Evolutionary conservation across 805 yeast genomes (phyloP).

Genomic region (Nakazawaea peltata): DNA sequence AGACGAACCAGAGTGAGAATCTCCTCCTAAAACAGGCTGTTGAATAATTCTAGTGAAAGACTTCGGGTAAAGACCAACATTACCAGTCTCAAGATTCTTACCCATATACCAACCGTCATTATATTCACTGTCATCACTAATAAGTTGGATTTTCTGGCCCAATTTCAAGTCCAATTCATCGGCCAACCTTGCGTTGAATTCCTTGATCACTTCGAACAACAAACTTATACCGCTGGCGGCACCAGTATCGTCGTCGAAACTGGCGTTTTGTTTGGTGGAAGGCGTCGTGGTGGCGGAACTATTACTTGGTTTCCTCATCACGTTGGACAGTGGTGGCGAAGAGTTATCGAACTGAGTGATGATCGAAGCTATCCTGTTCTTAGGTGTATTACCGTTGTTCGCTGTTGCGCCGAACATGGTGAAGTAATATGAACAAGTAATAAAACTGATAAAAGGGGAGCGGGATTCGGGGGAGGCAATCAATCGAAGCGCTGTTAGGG

Average conservation of each 20-base stretch:
- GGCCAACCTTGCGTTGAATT: constrained; percentile 77
- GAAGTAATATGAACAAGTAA: too few species aligned
- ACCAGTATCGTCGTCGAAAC: neutral
- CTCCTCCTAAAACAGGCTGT: neutral
- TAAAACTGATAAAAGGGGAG: too few species aligned
- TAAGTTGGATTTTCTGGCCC: constrained; percentile 83
- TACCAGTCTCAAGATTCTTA: constrained; percentile 58
- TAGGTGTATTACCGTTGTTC: neutral
- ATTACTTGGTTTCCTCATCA: neutral
- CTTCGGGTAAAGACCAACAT: constrained; percentile 86
- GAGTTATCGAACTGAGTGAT: constrained; percentile 7
- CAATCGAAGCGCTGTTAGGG: too few species aligned
- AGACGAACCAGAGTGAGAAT: neutral
- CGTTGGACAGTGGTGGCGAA: neutral
- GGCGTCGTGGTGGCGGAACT: neutral
- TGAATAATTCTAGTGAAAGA: constrained; percentile 63
- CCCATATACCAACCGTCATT: constrained; percentile 98
- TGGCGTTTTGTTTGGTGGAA: neutral
- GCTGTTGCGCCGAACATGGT: too few species aligned
- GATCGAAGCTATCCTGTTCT: constrained; percentile 6
- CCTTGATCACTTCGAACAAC: constrained; percentile 62
- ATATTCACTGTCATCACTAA: constrained; percentile 88
- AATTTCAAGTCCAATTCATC: constrained; percentile 77
- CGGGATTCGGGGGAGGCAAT: too few species aligned
- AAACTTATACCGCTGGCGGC: constrained; percentile 10